Evolutionary conservation across 2,329 filamentous ascomycete species (phyloP), one percentile per base, ranked within the genome.

Genomic region (Cadophora luteo-olivacea): DNA sequence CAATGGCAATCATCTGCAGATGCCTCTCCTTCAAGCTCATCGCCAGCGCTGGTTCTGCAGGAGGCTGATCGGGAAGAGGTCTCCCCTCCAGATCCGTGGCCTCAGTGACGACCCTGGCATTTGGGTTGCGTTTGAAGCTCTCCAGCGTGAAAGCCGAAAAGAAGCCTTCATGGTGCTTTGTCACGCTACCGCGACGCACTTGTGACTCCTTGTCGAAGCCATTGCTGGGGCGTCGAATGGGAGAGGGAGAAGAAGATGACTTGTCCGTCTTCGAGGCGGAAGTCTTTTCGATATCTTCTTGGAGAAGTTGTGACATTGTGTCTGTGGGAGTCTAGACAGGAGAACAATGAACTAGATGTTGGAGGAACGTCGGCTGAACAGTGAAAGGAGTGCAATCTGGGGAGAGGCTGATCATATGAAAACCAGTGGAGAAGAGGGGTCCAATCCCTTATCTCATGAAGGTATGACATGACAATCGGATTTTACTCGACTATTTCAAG

Each of bases 1-100:
- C 74, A 67, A 74, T 70, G 69, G 91, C 91, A 81, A 88, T 88
- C 86, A 88, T 87, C 74, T 84, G 84, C 68, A 87, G 83, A 72
- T 87, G 85, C 52, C 85, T 79, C 57, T 83, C 82, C 72, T 84
- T 82, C 57, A 87, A 80, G 58, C 84, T 64, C 51, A 64, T 64
- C 25, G 62, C 62, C 33, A 64, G 41, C 1, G 65, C 65, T 22
- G 65, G 65, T n/a, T 67, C 66, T 7, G 66, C 66, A 19, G 61
- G 66, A 25, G 66, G 66, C 33, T 68, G 61, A 14, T 68, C 66
- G 6, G 66, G 51, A 9, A 68, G 61, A 25, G 66, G 66, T n/a
- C 66, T 54, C 12, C 61, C 66, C 32, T 68, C 66, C 4, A 52
- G 8, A 41, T 68, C 66, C 2, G 65, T 68, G 1, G 61, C 66